Evolutionary conservation across 305 asterid species (phyloP).

Genomic region (Striga hermonthica): DNA sequence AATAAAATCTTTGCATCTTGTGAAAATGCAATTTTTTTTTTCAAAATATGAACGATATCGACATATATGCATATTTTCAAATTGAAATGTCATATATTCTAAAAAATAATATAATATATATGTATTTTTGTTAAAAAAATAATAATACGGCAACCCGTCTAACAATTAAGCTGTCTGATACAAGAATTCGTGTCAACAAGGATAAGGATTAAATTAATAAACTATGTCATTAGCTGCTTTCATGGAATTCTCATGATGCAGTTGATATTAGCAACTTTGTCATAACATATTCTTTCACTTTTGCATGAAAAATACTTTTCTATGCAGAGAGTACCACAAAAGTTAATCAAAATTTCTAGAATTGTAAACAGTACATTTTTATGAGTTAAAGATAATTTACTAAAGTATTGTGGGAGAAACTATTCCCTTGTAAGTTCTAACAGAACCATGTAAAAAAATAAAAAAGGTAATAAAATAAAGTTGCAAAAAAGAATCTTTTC

Average conservation of each 20-base stretch:
- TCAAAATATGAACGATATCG: no score
- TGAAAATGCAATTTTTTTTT: no score
- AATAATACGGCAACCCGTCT: no score
- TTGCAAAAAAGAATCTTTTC: neutral
- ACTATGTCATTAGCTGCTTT: neutral
- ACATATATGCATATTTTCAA: no score
- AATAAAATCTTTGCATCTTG: no score
- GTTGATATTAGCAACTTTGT: neutral
- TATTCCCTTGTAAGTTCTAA: neutral
- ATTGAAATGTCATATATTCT: no score
- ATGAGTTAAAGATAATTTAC: neutral
- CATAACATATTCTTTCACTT: constrained; percentile 1
- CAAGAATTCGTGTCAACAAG: neutral
- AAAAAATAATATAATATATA: no score
- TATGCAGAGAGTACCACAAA: neutral
- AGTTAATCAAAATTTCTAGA: neutral
- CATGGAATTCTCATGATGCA: constrained; percentile 14
- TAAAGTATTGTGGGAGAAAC: neutral
- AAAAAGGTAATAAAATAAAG: neutral
- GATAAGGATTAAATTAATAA: neutral
- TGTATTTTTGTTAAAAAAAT: no score
- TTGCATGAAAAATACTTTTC: neutral
- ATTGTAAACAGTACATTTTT: constrained; percentile 7
- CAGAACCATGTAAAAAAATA: neutral
- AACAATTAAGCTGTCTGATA: no score